Evolutionary conservation across 768 basidiomycete species (phyloP).

Genomic region (Symmetrospora coprosmae): DNA sequence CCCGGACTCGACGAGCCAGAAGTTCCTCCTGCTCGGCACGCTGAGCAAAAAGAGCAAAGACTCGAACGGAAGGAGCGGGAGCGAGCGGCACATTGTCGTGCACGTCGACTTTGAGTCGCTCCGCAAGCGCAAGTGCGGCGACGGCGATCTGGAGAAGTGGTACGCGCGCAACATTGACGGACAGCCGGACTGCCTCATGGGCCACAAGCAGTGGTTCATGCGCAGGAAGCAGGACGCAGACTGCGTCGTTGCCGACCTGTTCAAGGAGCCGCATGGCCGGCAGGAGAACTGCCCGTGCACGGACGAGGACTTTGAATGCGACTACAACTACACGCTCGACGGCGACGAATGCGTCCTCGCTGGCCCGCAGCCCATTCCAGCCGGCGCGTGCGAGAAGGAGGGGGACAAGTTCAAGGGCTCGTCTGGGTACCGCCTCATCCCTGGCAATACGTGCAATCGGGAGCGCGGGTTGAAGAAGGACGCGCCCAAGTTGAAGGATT

Average conservation of each 20-base stretch:
- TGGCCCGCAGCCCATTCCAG: conserved; percentile 75
- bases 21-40: conserved; percentile 77
- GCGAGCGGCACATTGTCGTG: conserved; percentile 54
- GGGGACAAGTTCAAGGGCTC: conserved; percentile 66
- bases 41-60: conserved; percentile 42
- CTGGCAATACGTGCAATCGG: conserved; percentile 74
- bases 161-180: conserved; percentile 50
- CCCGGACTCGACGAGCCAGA: conserved; percentile 89
- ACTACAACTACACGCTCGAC: conserved; percentile 73
- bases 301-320: conserved; percentile 86
- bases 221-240: conserved; percentile 67
- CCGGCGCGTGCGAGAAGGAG: conserved; percentile 52
- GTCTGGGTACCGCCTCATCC: conserved; percentile 79
- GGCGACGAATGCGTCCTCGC: conserved; percentile 62
- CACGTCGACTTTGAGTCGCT: conserved; percentile 69
- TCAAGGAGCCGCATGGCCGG: conserved; percentile 60
- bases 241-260: conserved; percentile 85
- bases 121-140: conserved; percentile 52
- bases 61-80: conserved; percentile 25
- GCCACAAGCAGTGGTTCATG: conserved; percentile 92
- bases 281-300: conserved; percentile 71
- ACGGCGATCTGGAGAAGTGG: conserved; percentile 72
- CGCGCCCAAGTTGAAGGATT: conserved; percentile 53
- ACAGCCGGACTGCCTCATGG: conserved; percentile 71
- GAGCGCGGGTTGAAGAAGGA: conserved; percentile 53